These are phyloP conservation scores for Berberis thunbergii DNA, from an alignment of 164 flowering plant species.

Conservation along the genomic window DNA sequence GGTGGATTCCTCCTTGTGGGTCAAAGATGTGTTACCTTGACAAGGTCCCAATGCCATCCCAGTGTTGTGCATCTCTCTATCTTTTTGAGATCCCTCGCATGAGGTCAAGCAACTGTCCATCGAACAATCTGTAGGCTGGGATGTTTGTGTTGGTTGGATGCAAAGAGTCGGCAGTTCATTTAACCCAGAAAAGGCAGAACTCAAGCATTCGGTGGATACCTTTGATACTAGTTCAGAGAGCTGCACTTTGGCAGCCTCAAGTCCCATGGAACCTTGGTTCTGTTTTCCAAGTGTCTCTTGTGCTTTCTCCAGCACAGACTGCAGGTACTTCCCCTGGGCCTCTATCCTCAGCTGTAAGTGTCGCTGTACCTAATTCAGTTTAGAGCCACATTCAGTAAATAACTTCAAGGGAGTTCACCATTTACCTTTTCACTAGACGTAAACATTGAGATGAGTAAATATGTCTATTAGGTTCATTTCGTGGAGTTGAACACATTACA, in stretches of 20 bases:
- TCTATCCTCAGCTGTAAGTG: constrained; percentile 86
- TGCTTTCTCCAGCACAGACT: constrained; percentile 81
- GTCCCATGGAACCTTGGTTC: constrained; percentile 43
- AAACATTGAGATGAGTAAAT: too few relatives aligned
- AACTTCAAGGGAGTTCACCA: not conserved
- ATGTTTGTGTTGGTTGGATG: constrained; percentile 42
- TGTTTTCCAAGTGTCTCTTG: constrained; percentile 84
- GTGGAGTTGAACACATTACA: too few relatives aligned
- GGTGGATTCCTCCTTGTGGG: constrained; percentile 23
- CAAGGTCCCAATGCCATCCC: constrained; percentile 32
- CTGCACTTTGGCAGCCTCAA: constrained; percentile 72
- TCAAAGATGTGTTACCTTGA: constrained; percentile 14
- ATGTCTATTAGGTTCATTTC: too few relatives aligned
- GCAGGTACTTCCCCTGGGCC: constrained; percentile 88
- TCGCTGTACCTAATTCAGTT: constrained; percentile 58
- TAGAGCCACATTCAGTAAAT: constrained; percentile 1
- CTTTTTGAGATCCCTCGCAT: constrained; percentile 55
- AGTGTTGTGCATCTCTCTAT: constrained; percentile 38
- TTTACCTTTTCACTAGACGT: not conserved
- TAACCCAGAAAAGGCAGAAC: constrained; percentile 36
- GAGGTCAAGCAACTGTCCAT: constrained; percentile 75
- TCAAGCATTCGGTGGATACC: constrained; percentile 63
- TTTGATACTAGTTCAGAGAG: constrained; percentile 69
- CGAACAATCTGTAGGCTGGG: constrained; percentile 52
- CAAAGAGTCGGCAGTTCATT: constrained; percentile 38